Evolutionary conservation across 768 basidiomycete genomes (phyloP).

Genomic region (Boletus sensibilis): DNA sequence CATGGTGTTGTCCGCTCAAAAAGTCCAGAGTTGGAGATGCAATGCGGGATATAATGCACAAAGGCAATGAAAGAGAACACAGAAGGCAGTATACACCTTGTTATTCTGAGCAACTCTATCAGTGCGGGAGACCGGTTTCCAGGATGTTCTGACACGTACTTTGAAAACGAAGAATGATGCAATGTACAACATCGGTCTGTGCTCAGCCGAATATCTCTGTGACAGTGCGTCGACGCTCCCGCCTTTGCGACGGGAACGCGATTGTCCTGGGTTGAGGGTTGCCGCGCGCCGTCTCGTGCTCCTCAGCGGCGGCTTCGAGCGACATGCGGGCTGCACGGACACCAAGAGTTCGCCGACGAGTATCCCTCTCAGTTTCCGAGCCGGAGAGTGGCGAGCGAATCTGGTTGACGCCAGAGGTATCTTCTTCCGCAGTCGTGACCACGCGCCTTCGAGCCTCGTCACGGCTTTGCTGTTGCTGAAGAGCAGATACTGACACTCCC

Average conservation of each 20-base stretch:
- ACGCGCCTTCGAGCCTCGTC: conserved; percentile 37
- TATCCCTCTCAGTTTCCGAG: conserved; percentile 51
- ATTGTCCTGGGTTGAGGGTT: conserved; percentile 40
- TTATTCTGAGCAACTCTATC: conserved; percentile 3
- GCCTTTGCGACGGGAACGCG: conserved; percentile 30
- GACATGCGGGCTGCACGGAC: conserved; percentile 47
- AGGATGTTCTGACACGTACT: conserved; percentile 16
- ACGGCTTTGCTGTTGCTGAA: conserved; percentile 52
- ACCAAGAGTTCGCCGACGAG: conserved; percentile 39
- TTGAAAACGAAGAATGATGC: conserved; percentile 12
- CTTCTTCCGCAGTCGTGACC: conserved; percentile 27
- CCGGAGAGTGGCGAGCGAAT: conserved; percentile 38
- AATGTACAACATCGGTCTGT: conserved; percentile 7
- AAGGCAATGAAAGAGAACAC: conserved; percentile 2
- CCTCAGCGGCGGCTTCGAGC: conserved; percentile 36
- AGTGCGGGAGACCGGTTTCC: neutral
- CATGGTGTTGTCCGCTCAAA: conserved; percentile 17
- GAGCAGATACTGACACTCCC: conserved; percentile 50
- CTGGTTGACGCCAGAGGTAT: conserved; percentile 22
- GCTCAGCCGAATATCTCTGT: conserved; percentile 46
- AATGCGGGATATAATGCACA: conserved; percentile 29
- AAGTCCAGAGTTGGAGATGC: conserved; percentile 19
- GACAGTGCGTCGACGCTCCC: conserved; percentile 49
- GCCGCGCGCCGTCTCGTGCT: conserved; percentile 28
- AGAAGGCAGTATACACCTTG: conserved; percentile 23